A percentile compares a stretch with the other conserved stretches of the same genome.
These are phyloP conservation scores for Coemansia sp. DNA, from an alignment of 371 early-diverging fungal genomes.

Conservation along the genomic window DNA sequence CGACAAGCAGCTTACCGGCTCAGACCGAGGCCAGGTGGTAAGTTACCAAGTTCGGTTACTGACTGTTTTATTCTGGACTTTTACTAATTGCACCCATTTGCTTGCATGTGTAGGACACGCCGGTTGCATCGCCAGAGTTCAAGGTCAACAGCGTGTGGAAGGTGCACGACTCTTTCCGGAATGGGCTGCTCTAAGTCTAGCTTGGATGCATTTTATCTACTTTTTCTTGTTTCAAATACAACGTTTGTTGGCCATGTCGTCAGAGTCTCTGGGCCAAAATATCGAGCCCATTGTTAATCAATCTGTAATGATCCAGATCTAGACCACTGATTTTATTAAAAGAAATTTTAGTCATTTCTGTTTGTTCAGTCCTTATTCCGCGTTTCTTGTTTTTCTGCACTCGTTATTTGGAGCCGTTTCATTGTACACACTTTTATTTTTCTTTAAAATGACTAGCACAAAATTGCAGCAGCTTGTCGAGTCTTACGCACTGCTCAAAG, in stretches of 20 bases:
- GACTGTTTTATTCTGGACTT: background rate
- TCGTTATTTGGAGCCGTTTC: background rate
- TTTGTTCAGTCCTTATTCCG: background rate
- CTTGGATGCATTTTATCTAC: background rate
- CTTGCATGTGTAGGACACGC: constrained; percentile 19
- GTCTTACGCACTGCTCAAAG: constrained; percentile 16
- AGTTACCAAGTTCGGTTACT: background rate
- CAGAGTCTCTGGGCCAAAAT: too few relatives aligned
- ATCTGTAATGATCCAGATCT: background rate
- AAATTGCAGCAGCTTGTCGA: constrained; percentile 22
- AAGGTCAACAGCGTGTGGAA: constrained; percentile 49
- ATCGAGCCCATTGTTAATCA: too few relatives aligned
- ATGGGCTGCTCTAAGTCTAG: constrained; percentile 22
- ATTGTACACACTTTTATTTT: background rate
- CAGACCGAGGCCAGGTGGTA: constrained; percentile 39
- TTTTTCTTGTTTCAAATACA: constrained; percentile 1
- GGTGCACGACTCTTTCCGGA: constrained; percentile 45
- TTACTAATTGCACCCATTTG: background rate
- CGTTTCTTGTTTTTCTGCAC: background rate
- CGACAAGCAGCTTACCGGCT: constrained; percentile 51
- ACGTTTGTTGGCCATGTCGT: background rate
- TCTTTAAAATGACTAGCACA: constrained; percentile 10
- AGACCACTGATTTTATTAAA: background rate
- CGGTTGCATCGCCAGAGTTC: constrained; percentile 46
- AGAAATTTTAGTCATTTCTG: background rate